Conservation (phyloP, 805 yeast genomes). For the Lachancea cidri region DNA sequence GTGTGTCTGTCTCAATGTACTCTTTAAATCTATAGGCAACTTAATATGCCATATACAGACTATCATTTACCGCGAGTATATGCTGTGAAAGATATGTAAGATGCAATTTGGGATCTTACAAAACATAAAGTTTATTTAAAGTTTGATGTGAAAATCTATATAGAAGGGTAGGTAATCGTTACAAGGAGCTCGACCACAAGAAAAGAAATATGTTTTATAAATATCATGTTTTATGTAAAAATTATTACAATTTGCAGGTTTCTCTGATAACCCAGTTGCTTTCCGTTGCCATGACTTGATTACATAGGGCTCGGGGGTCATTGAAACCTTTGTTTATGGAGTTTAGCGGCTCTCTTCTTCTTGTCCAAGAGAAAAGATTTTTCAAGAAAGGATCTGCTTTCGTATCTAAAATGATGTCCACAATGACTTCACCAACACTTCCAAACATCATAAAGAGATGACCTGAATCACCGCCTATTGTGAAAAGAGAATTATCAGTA, state of each 20-base stretch:
- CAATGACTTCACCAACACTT: constrained; percentile 28
- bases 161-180: too few relatives aligned
- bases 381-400: constrained; percentile 16
- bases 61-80: too few relatives aligned
- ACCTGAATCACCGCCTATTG: constrained; percentile 38
- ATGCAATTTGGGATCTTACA: too few relatives aligned
- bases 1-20: too few relatives aligned
- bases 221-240: too few relatives aligned
- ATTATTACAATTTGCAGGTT: constrained; percentile 3
- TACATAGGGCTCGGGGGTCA: constrained; percentile 26
- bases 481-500: constrained; percentile 26
- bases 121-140: too few relatives aligned
- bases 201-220: too few relatives aligned
- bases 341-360: constrained; percentile 23
- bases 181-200: too few relatives aligned
- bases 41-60: too few relatives aligned
- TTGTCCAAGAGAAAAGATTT: constrained; percentile 24
- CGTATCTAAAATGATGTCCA: constrained; percentile 13
- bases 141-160: too few relatives aligned
- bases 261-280: constrained; percentile 19
- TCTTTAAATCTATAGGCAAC: too few relatives aligned
- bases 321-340: constrained; percentile 20
- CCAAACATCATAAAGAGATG: constrained; percentile 38
- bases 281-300: constrained; percentile 24
- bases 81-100: too few relatives aligned